Evolutionary conservation across 257 asterid species (phyloP), one percentile per base, ranked within the genome.

Genomic region (Penstemon barbatus): DNA sequence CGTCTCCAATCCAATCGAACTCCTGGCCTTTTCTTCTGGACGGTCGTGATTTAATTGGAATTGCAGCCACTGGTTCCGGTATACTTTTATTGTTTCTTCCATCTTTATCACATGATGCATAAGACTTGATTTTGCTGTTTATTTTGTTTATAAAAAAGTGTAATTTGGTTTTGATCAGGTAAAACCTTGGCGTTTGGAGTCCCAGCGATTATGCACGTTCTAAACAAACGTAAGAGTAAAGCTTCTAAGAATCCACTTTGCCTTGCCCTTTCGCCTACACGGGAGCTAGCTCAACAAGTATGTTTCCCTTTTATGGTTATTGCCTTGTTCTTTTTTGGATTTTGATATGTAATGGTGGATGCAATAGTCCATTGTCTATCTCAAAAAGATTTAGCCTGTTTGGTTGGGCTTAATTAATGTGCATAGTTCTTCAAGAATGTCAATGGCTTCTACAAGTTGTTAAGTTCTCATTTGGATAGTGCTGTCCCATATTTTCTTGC

Each of bases 251-350:
- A 74, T 68, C 99, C 98, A 4, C 84, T 83, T 52, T 86, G 95
- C 71, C 95, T 94, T 61, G 90, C 89, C 62, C 86, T 94, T 61
- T 86, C 98, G 33, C 99, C 99, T 80, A 94, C 98, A 7, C 86
- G 98, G 77, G 99, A 93, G 84, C 80, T 90, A 48, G 99, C 97
- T 71, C 99, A 93, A 74, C 99, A 94, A 76, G 97, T 94, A 89
- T 55, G 95, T 53, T 59, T 53, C 63, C 58, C n/a, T 39, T 68
- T 39, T 25, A 37, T 42, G 44, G 39, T 66, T 5, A 48, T 7
- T 6, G 39, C 45, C 39, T 4, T 69, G 50, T 12, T 25, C 33
- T 25, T 33, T 0, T 19, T 3, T 41, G 46, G 1, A 13, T 33
- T 49, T 4, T 55, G 43, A 50, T 68, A 7, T 8, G 36, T 39